Evolutionary conservation across 2,329 filamentous ascomycete species (phyloP).

Genomic region (Talaromyces sp.): DNA sequence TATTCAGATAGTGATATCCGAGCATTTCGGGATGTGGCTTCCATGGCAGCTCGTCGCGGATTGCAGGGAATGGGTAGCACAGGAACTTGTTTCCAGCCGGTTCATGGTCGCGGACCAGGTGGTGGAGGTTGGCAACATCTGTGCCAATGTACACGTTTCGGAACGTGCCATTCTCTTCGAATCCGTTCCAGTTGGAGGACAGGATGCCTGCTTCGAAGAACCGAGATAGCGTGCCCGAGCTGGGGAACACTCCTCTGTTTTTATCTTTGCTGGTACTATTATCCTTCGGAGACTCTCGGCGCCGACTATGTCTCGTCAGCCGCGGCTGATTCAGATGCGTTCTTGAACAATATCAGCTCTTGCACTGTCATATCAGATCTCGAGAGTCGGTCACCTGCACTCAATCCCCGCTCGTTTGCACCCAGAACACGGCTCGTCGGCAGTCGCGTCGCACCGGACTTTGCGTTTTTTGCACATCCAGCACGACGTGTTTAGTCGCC

Average conservation of each 20-base stretch:
- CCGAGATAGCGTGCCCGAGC: neutral
- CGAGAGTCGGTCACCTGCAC: neutral
- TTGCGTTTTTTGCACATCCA: slow-evolving; percentile 2
- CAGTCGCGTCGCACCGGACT: neutral
- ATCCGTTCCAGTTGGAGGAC: neutral
- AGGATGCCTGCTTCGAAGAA: slow-evolving; percentile 5
- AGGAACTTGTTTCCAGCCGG: neutral
- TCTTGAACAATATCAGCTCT: neutral
- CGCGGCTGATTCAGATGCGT: neutral
- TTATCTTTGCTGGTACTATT: neutral
- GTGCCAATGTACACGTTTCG: slow-evolving; percentile 7
- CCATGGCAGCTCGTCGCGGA: slow-evolving; percentile 3
- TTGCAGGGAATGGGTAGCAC: slow-evolving; percentile 4
- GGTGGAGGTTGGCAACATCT: slow-evolving; percentile 3
- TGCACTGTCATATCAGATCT: neutral
- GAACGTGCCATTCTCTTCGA: slow-evolving; percentile 5
- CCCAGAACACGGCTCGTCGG: neutral
- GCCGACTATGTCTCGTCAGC: neutral
- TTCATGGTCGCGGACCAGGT: slow-evolving; percentile 7
- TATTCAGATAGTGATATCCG: neutral
- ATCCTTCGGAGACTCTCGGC: neutral
- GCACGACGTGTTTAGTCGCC: neutral
- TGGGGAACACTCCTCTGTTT: neutral
- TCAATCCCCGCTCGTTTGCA: neutral
- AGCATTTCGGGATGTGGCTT: neutral